Percentiles rank a stretch among this genome's conserved stretches.
Conservation (phyloP, 345 rosid species). For the Citrus sinensis region DVS_A1.0 CM039169.1:30780001-30780500, state of each 20-base stretch:
- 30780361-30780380: slow-evolving; percentile 75
- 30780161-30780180: neutral
- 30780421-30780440: slow-evolving; percentile 84
- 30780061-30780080: too few species aligned
- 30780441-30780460: slow-evolving; percentile 55
- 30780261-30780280: neutral
- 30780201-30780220: neutral
- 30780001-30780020: neutral
- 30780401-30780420: slow-evolving; percentile 90
- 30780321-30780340: neutral
- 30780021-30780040: neutral
- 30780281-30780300: neutral
- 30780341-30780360: slow-evolving; percentile 79
- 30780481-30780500: neutral
- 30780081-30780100: neutral
- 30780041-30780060: too few species aligned
- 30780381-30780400: slow-evolving; percentile 87
- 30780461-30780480: neutral
- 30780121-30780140: neutral
- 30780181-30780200: neutral
- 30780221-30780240: neutral
- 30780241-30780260: neutral
- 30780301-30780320: neutral
- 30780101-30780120: neutral
- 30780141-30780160: neutral